These are phyloP conservation scores for Russula sp. DNA, from an alignment of 768 basidiomycete genomes.

Conservation along the genomic window DNA sequence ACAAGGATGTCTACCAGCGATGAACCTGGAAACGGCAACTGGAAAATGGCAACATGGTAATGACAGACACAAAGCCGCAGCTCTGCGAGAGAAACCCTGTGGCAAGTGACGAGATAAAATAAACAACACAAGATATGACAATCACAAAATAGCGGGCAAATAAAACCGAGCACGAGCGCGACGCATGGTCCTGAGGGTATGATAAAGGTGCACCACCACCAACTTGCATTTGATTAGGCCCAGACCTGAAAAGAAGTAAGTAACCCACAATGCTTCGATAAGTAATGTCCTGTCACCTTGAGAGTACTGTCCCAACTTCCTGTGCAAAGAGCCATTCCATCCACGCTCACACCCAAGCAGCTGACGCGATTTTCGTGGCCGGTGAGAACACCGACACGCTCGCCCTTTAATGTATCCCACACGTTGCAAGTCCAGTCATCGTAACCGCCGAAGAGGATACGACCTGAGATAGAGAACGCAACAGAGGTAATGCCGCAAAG, in stretches of 20 bases:
- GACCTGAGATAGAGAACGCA: conserved; percentile 96
- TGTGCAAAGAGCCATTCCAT: conserved; percentile 98
- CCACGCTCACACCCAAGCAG: conserved; percentile 91
- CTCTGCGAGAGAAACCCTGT: conserved; percentile 40
- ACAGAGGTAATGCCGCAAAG: conserved; percentile 98
- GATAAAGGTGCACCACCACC: conserved; percentile 16
- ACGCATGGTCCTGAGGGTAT: conserved; percentile 27
- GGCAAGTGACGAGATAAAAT: conserved; percentile 48
- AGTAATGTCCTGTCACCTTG: conserved; percentile 54
- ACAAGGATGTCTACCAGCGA: conserved; percentile 33
- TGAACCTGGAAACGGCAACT: conserved; percentile 21
- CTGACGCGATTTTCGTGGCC: conserved; percentile 98
- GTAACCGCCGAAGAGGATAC: conserved; percentile 97
- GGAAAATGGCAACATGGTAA: conserved; percentile 47
- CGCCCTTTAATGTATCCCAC: conserved; percentile 98
- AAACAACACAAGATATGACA: conserved; percentile 47
- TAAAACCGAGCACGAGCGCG: conserved; percentile 21
- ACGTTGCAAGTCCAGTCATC: conserved; percentile 99
- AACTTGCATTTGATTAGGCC: conserved; percentile 50
- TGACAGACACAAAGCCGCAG: conserved; percentile 54
- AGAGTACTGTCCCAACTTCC: conserved; percentile 98
- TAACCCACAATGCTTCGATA: conserved; percentile 15
- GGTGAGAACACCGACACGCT: conserved; percentile 94
- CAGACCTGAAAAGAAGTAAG: conserved; percentile 56
- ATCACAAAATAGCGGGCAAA: conserved; percentile 39